Base-by-base conservation (phyloP, 2,329 filamentous ascomycete genomes). In the Colletotrichum shisoi region DNA sequence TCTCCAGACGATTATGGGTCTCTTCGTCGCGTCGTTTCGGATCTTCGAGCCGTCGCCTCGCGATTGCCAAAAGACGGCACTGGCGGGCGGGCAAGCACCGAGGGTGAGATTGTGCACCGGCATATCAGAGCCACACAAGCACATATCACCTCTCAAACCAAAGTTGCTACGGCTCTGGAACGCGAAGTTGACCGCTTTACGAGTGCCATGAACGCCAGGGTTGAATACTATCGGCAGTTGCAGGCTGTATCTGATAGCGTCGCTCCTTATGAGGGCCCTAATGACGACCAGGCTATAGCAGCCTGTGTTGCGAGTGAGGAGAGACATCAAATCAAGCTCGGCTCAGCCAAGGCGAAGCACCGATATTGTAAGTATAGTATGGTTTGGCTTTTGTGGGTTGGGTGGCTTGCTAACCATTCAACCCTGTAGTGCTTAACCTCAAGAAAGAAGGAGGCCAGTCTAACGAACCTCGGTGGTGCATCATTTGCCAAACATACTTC, bases 191-290 rank as follows among this genome's bases (percentile, higher is more conserved):
- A 94, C 53, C 80, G 88, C 34, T 95, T 96, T 75, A 90, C 88
- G 34, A 82, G 84, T 17, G 87, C 90, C 0, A 94, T 96, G 87
- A 98, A 98, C 73, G 84, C 88, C 44, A 89, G 95, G 15, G 79
- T 97, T 0, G 93, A 95, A 64, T 98, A 93, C 75, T 98, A 98
- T 75, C 88, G 90, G 5, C 93, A 97, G 73, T 83, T 98, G 12
- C 95, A 98, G 74, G 86, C 87, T 31, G 88, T 98, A n/a, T 97
- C 94, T 0, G 94, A 98, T 74, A 92, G 88, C 19, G 92, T 98
- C 0, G 85, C 87, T 5, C 89, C 91, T 1, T 91, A 91, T 63
- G 89, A 93, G 63, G 89, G 90, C 12, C 73, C 86, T 13, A 81
- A 81, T 2, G 80, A 89, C 12, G 84, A 91, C 49, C 76, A 80